A percentile compares a stretch with the other conserved stretches of the same genome.
These are phyloP conservation scores for Cenococcum geophilum DNA, from an alignment of 495 filamentous ascomycete genomes.

Conservation along the genomic window DNA sequence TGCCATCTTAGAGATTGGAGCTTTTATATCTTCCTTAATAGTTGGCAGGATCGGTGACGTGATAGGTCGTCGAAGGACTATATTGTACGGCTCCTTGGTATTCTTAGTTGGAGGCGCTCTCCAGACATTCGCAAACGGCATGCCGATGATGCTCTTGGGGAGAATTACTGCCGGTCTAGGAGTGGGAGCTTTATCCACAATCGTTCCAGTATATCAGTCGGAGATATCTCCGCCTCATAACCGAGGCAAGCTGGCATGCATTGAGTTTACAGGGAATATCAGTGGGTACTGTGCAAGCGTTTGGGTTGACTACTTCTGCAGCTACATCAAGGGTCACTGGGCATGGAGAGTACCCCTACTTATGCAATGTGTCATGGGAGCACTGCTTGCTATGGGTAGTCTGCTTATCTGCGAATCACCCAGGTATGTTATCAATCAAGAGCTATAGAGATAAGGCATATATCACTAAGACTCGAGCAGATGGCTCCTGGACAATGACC, in stretches of 20 bases:
- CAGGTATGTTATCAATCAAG: constrained; percentile 50
- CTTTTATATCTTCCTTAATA: constrained; percentile 81
- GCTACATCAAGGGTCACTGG: constrained; percentile 74
- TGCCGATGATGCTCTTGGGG: constrained; percentile 89
- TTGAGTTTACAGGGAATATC: constrained; percentile 97
- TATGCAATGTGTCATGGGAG: constrained; percentile 92
- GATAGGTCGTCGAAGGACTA: constrained; percentile 82
- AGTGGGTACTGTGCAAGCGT: constrained; percentile 91
- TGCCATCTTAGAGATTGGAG: constrained; percentile 89
- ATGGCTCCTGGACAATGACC: constrained; percentile 95
- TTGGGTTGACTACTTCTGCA: constrained; percentile 98
- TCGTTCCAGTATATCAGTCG: constrained; percentile 96
- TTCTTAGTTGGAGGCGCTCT: constrained; percentile 87
- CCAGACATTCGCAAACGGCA: constrained; percentile 72
- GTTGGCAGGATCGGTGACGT: constrained; percentile 88
- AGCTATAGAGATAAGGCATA: too few relatives aligned
- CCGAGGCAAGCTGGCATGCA: constrained; percentile 89
- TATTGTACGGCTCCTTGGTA: constrained; percentile 86
- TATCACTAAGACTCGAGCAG: constrained; percentile 42
- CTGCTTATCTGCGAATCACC: constrained; percentile 94
- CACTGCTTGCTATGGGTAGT: constrained; percentile 74
- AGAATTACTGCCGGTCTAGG: constrained; percentile 89
- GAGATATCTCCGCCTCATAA: constrained; percentile 97
- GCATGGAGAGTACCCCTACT: constrained; percentile 88
- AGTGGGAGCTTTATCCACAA: constrained; percentile 90